phyloP scores from a whole-genome alignment of 78 protist species.

The Speleostelium caveatum region DNA sequence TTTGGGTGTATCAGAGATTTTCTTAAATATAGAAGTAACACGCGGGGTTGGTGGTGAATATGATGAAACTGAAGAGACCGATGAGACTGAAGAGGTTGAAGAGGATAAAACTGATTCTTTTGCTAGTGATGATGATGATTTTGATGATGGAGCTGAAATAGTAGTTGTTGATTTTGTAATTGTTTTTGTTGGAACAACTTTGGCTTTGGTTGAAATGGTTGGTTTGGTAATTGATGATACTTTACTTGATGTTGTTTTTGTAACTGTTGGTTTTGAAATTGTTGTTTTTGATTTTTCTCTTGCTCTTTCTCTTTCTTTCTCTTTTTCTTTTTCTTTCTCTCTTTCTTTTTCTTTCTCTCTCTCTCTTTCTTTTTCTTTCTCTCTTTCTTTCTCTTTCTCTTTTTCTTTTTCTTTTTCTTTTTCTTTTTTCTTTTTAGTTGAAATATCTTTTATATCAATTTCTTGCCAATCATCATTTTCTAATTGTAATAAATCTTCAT shows the following conservation, averaged over 20 bases:
- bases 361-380: background rate
- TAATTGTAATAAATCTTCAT: background rate
- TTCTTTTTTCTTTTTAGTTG: background rate
- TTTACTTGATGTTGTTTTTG: background rate
- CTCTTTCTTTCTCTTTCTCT: background rate
- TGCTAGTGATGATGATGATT: no score
- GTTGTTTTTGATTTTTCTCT: background rate
- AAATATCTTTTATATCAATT: background rate
- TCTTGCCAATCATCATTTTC: background rate
- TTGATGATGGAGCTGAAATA: no score
- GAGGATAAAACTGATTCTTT: no score
- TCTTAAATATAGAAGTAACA: background rate
- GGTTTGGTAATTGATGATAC: background rate
- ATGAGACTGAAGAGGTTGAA: no score
- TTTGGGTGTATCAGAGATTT: constrained; percentile 10
- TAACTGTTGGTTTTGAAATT: constrained; percentile 1
- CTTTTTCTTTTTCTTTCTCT: background rate
- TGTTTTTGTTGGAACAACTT: background rate
- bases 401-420: background rate
- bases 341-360: constrained; percentile 2
- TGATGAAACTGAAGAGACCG: no score
- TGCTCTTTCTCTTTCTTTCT: background rate
- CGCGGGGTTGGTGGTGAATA: no score
- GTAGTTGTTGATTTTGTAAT: constrained; percentile 1
- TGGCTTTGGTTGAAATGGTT: background rate